Evolutionary conservation across 2,329 filamentous ascomycete genomes (phyloP), one percentile per base, ranked within the genome.

Genomic region (Penicillium glabrum): DNA sequence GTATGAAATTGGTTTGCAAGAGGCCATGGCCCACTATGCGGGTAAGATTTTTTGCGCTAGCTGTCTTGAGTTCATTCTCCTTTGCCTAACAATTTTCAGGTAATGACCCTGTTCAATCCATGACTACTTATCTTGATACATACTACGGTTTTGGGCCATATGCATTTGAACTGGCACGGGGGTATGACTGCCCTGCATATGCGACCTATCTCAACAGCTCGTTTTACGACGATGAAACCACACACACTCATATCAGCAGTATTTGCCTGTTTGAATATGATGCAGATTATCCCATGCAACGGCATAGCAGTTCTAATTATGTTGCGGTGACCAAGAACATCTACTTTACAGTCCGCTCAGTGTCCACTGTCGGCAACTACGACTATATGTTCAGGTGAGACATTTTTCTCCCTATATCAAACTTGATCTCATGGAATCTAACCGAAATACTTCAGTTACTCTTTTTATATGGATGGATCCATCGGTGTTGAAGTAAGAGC

Each of bases 121-220:
- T 35, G 33, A 35, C 33, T 35, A n/a, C 33, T 1, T 35, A 35
- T 35, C 33, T 35, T 5, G 33, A 35, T 35, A n/a, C 33, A 16
- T 35, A 35, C 33, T 35, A 35, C 16, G 33, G 33, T 1, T 35
- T 35, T 35, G 33, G 33, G 7, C 33, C 33, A 14, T 35, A 35
- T 16, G 33, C 33, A 3, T 35, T 35, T n/a, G 33, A 35, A 13
- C 56, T 68, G 27, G 57, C 69, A 44, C 62, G 62, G 21, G 68
- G 67, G 2, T 68, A 64, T 43, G 67, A 70, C 54, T 70, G 68
- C 52, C 67, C 67, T 24, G 56, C 60, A 3, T 63, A 68, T 48
- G 63, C 67, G 19, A 68, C 59, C 9, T 68, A 65, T 31, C 55
- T 69, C 23, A 67, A 69, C 54, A 62, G 61, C 14, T 65, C 63